Evolutionary conservation across 306 rosid genomes (phyloP).

Genomic region (Benincasa hispida): DNA sequence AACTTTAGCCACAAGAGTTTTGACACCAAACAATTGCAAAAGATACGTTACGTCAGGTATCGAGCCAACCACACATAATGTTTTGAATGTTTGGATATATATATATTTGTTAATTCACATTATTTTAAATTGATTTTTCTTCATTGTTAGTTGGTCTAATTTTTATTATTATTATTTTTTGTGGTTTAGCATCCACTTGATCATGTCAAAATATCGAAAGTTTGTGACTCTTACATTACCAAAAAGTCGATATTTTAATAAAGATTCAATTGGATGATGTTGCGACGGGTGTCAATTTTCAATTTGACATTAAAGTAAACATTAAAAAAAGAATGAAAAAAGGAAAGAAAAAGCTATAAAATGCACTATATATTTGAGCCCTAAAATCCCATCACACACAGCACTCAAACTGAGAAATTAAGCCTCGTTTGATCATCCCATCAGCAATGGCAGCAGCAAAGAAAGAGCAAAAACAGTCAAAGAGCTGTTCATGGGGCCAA

Average conservation of each 20-base stretch:
- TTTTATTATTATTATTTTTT: neutral
- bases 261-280: neutral
- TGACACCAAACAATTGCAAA: neutral
- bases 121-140: neutral
- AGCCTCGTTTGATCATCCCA: neutral
- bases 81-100: neutral
- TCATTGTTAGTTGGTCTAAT: neutral
- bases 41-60: neutral
- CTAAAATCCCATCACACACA: neutral
- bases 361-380: neutral
- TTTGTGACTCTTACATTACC: neutral
- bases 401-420: neutral
- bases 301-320: neutral
- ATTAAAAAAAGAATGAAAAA: neutral
- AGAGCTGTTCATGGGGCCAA: constrained; percentile 39
- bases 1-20: neutral
- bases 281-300: neutral
- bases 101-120: neutral
- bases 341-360: neutral
- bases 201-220: neutral
- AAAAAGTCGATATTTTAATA: neutral
- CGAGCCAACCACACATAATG: neutral
- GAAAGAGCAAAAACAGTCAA: constrained; percentile 24
- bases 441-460: constrained; percentile 9
- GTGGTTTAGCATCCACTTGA: neutral